These are phyloP conservation scores for Westerdykella aurantiaca DNA, from an alignment of 2,329 filamentous ascomycete genomes.

Conservation along the genomic window DNA sequence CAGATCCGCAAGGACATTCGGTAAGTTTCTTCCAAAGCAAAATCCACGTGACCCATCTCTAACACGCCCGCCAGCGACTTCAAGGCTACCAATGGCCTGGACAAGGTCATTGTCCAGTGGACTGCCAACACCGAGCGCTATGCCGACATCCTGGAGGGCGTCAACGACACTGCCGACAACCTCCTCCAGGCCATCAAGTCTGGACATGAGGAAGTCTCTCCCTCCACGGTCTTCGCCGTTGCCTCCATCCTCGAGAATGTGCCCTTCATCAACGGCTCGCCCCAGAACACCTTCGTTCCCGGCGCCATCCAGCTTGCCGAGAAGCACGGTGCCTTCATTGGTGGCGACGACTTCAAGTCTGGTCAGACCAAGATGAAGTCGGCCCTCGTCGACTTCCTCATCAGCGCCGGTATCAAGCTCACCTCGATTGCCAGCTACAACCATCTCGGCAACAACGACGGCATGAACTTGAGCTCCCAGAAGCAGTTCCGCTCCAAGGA, in stretches of 20 bases:
- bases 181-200: constrained; percentile 78
- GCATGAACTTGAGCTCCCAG: constrained; percentile 96
- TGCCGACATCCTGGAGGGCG: constrained; percentile 75
- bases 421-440: constrained; percentile 99
- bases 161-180: constrained; percentile 97
- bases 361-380: constrained; percentile 99
- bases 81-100: constrained; percentile 75
- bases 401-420: constrained; percentile 97
- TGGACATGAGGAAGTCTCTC: constrained; percentile 86
- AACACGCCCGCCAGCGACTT: constrained; percentile 58
- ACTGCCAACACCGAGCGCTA: constrained; percentile 98
- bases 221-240: constrained; percentile 92
- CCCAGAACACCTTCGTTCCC: constrained; percentile 97
- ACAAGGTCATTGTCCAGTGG: constrained; percentile 97
- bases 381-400: constrained; percentile 94
- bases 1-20: constrained; percentile 88
- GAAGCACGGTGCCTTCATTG: constrained; percentile 82
- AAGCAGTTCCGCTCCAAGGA: constrained; percentile 99
- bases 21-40: constrained; percentile 39
- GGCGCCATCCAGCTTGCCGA: constrained; percentile 86
- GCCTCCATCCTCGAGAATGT: constrained; percentile 83
- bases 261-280: constrained; percentile 98
- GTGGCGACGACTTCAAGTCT: constrained; percentile 99
- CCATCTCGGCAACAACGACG: constrained; percentile 98
- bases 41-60: constrained; percentile 1